Evolutionary conservation across 129 eudicot genomes (phyloP), one percentile per base, ranked within the genome.

Genomic region (Chrysanthemum seticuspe): DNA sequence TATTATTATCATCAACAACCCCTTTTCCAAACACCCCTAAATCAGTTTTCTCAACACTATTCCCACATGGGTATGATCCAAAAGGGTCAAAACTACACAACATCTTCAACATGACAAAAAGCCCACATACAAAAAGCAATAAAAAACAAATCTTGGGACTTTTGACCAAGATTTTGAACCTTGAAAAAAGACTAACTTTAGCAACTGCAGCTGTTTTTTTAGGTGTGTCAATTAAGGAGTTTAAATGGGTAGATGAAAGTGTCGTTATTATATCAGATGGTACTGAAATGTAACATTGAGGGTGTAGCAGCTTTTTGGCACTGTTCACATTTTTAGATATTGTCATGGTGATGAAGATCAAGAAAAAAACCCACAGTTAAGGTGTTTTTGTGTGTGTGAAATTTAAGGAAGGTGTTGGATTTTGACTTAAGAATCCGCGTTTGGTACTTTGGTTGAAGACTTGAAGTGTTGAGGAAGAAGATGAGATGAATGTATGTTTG

Each of bases 201-300:
- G 75, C 67, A 56, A 68, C 75, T 45, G 80, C 89, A 40, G 84
- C 49, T 52, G 85, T 50, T n/a, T 86, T 89, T 75, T 89, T 93
- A 13, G 92, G 95, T 5, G 92, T 83, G 25, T 71, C 76, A 16
- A 84, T 76, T 13, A 89, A 85, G 44, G 92, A 85, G 68, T 93
- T 85, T 18, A 89, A 80, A 16, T 91, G 75, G 19, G 95, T 48
- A 73, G 96, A 84, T 21, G 98, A 89, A 73, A 89, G 73, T 16
- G 91, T 80, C 78, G 49, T 82, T 49, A 93, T 87, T 7, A 93
- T 74, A n/a, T 87, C 88, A 36, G 98, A 85, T 10, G 96, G 95
- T 12, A 89, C 95, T 25, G 98, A 79, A 14, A 93, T 89, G 85
- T 85, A 89, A 54, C 79, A 70, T 4, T 78, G 80, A 60, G 69